Conservation (phyloP, 2,329 filamentous ascomycete genomes). For the Fusarium sp. region DNA sequence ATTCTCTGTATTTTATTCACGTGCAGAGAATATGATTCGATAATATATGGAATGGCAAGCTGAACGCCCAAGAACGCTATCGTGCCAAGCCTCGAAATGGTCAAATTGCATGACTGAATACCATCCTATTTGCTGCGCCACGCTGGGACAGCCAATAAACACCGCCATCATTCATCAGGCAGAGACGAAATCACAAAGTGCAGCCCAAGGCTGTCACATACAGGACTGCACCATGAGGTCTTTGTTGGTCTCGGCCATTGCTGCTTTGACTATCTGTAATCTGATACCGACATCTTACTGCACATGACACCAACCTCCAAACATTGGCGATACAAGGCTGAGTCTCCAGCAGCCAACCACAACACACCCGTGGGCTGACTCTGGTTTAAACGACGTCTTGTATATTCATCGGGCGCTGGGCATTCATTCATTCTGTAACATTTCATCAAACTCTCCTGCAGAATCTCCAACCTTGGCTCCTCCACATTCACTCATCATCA, state of each 20-base stretch:
- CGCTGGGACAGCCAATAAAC: constrained; percentile 10
- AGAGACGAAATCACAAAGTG: constrained; percentile 10
- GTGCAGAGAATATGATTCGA: constrained; percentile 5
- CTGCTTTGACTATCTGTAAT: constrained; percentile 16
- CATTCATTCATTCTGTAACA: background rate
- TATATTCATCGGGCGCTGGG: constrained; percentile 27
- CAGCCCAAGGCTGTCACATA: constrained; percentile 23
- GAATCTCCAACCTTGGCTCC: constrained; percentile 11
- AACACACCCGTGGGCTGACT: constrained; percentile 25
- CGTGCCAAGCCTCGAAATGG: constrained; percentile 30
- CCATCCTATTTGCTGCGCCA: constrained; percentile 25
- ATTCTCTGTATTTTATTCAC: background rate
- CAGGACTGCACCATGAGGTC: background rate
- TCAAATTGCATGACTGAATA: constrained; percentile 22
- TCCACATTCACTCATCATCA: constrained; percentile 10
- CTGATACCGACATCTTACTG: too few relatives aligned
- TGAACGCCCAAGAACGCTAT: background rate
- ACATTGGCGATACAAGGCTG: constrained; percentile 29
- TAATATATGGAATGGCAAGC: constrained; percentile 9
- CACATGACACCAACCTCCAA: background rate
- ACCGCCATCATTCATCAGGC: background rate
- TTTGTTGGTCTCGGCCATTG: constrained; percentile 9
- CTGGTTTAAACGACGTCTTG: background rate
- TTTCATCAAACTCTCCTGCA: background rate
- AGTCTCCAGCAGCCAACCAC: constrained; percentile 16